Evolutionary conservation across 2,329 filamentous ascomycete species (phyloP), one percentile per base, ranked within the genome.

Genomic region (Hirsutella minnesotensis): DNA sequence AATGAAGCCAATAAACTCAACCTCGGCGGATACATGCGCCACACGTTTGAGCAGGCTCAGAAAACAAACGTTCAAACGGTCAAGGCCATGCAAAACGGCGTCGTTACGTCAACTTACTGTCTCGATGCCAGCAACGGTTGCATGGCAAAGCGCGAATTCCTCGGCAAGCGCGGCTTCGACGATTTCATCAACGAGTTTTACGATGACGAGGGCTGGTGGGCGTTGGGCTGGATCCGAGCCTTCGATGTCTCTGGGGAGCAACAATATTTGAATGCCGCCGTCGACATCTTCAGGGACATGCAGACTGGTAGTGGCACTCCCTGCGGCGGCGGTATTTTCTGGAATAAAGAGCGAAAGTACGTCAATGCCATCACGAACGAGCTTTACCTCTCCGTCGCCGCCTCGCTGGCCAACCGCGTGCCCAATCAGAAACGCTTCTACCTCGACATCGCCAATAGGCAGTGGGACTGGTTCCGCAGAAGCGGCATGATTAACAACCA

Each of bases 151-250:
- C 56, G 61, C 19, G 57, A 54, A 13, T 65, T 64, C 43, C 27
- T 62, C 16, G 43, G 39, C 27, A 60, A 54, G 41, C 55, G 56
- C 37, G 59, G 60, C 18, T 61, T 56, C 41, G 49, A 52, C 35
- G 55, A 64, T 43, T 76, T 73, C 52, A 56, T 70, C 43, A 73
- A 76, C 46, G 65, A 69, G 7, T 77, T 60, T 45, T 77, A 75
- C 48, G 77, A 81, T 47, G 77, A 80, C 51, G 71, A 75, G 53
- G 69, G 73, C n/a, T 80, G 77, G 77, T 81, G 77, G 77, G 75
- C 69, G 9, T 63, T 80, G 45, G 76, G 65, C 16, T 70, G 75
- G 65, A 71, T 80, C 42, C 67, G 70, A 20, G 63, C 72, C 4
- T 77, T 67, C 51, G 77, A 81, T 51, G 59, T 75, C 15, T 75